Conservation (phyloP, 176 grass and related monocot species). For the Hyparrhenia diplandra region DNA sequence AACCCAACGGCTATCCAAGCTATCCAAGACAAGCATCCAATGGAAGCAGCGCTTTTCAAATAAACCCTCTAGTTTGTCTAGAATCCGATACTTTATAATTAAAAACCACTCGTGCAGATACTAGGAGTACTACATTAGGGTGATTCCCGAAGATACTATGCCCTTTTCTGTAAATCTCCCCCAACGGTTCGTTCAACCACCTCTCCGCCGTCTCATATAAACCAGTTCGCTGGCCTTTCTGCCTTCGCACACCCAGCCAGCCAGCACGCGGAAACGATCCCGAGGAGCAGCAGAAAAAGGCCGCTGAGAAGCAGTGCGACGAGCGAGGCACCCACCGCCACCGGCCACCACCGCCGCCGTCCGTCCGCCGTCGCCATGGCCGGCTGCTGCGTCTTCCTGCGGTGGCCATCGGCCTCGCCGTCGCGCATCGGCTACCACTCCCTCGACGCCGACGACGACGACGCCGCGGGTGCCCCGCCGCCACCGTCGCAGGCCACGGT, state of each 20-base stretch:
- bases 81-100: neutral
- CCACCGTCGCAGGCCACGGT: conserved; percentile 26
- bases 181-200: conserved; percentile 25
- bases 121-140: too few species aligned
- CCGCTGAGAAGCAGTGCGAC: too few species aligned
- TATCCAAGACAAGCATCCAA: conserved; percentile 5
- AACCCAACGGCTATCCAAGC: conserved; percentile 55
- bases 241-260: neutral
- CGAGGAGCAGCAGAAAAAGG: too few species aligned
- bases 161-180: neutral
- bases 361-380: conserved; percentile 39
- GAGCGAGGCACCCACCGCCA: too few species aligned
- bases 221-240: neutral
- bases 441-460: conserved; percentile 22
- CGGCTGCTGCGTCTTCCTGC: conserved; percentile 86
- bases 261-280: too few species aligned
- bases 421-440: conserved; percentile 62
- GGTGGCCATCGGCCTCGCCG: conserved; percentile 44
- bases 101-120: neutral
- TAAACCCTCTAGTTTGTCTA: accelerated
- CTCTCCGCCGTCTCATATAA: conserved; percentile 11
- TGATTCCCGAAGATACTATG: neutral
- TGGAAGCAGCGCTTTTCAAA: neutral
- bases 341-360: too few species aligned
- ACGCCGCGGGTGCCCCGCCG: neutral